Evolutionary conservation across 2,329 filamentous ascomycete species (phyloP).

Genomic region (Claviceps humidiphila): DNA sequence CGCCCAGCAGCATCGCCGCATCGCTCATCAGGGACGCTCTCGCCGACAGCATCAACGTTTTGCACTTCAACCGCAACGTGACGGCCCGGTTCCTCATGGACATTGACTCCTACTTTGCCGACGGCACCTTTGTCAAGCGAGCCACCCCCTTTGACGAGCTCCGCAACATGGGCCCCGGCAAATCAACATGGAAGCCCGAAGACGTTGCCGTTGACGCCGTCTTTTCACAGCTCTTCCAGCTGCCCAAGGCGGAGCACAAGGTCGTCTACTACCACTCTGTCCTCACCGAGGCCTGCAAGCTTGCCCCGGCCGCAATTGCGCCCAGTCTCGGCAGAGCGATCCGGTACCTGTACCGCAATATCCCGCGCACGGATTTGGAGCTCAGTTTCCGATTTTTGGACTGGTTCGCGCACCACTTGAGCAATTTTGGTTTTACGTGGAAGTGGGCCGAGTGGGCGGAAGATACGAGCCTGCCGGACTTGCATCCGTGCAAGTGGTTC

Average conservation of each 20-base stretch:
- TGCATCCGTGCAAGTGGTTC: slow-evolving; percentile 87
- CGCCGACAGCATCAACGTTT: slow-evolving; percentile 82
- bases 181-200: slow-evolving; percentile 89
- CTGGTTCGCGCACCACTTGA: slow-evolving; percentile 96
- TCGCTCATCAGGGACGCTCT: slow-evolving; percentile 76
- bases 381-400: slow-evolving; percentile 79
- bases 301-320: slow-evolving; percentile 90
- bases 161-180: slow-evolving; percentile 49
- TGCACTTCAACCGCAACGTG: slow-evolving; percentile 83
- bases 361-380: slow-evolving; percentile 75
- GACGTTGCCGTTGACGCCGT: slow-evolving; percentile 96
- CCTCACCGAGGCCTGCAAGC: slow-evolving; percentile 88
- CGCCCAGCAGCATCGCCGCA: slow-evolving; percentile 60
- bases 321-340: slow-evolving; percentile 89
- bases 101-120: slow-evolving; percentile 85
- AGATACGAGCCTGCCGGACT: slow-evolving; percentile 61
- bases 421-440: slow-evolving; percentile 99
- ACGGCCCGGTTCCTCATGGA: slow-evolving; percentile 86
- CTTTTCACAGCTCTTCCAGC: slow-evolving; percentile 84
- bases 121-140: slow-evolving; percentile 82
- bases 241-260: slow-evolving; percentile 82
- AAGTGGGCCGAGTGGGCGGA: slow-evolving; percentile 97
- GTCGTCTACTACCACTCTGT: slow-evolving; percentile 94
- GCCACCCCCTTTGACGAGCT: slow-evolving; percentile 88
- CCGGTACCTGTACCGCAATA: slow-evolving; percentile 73